A percentile compares a stretch with the other conserved stretches of the same genome.
phyloP scores from a whole-genome alignment of 805 yeast species.

The Cyberlindnera xylosilytica region DNA sequence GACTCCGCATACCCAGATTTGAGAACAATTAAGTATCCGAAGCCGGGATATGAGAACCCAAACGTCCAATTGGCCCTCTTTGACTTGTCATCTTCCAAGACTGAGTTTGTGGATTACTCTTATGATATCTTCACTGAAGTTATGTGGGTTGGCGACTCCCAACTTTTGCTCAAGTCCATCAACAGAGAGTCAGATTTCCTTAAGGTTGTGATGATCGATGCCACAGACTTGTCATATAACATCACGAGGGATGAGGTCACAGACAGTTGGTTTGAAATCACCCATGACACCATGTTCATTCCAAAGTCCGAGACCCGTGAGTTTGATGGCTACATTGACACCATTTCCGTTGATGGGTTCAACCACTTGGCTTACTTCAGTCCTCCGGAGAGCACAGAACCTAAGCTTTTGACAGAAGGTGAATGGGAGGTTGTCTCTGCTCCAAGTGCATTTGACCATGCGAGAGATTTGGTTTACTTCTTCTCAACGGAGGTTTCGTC shows the following conservation, averaged over 20 bases:
- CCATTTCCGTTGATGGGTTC: constrained; percentile 58
- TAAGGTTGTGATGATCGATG: constrained; percentile 53
- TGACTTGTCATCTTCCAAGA: constrained; percentile 30
- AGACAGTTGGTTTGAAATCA: constrained; percentile 74
- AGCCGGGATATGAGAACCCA: constrained; percentile 80
- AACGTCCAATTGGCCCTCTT: constrained; percentile 51
- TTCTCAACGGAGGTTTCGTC: constrained; percentile 75
- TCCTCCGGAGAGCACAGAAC: constrained; percentile 58
- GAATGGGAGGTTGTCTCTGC: constrained; percentile 89
- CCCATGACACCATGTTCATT: constrained; percentile 57
- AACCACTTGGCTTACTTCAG: constrained; percentile 82
- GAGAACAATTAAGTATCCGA: constrained; percentile 70
- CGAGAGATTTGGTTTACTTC: constrained; percentile 51
- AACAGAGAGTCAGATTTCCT: constrained; percentile 67
- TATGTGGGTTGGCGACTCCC: constrained; percentile 59
- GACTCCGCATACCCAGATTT: constrained; percentile 59
- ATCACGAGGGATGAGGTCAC: constrained; percentile 47
- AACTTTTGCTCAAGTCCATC: constrained; percentile 53
- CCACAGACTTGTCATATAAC: constrained; percentile 32
- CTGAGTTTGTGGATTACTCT: constrained; percentile 41
- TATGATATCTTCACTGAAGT: constrained; percentile 58
- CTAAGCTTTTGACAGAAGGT: constrained; percentile 66
- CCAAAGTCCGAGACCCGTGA: constrained; percentile 47
- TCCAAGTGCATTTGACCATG: constrained; percentile 57
- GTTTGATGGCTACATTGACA: constrained; percentile 77